Conservation (phyloP, 768 basidiomycete species). For the Amanita thiersii region DNA sequence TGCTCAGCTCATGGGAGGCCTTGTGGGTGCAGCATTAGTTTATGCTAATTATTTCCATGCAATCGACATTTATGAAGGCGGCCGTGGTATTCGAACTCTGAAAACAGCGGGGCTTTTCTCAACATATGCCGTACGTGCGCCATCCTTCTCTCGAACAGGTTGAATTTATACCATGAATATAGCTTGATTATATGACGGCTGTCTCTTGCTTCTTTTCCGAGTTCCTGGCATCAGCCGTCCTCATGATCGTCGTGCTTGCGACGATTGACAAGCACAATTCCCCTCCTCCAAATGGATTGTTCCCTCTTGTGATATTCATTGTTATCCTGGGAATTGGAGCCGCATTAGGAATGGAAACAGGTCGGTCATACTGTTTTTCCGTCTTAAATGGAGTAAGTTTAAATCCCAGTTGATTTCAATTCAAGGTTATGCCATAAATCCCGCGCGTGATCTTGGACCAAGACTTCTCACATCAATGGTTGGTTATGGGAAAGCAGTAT, state of each 20-base stretch:
- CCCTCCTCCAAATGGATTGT: constrained; percentile 40
- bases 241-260: constrained; percentile 47
- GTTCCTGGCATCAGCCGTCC: constrained; percentile 50
- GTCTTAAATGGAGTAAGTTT: background rate
- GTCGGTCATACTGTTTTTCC: constrained; percentile 10
- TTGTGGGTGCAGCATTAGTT: constrained; percentile 49
- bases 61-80: constrained; percentile 57
- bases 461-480: constrained; percentile 64
- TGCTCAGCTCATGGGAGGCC: constrained; percentile 54
- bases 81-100: constrained; percentile 41
- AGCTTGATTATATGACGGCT: constrained; percentile 26
- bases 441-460: constrained; percentile 45
- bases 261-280: constrained; percentile 44
- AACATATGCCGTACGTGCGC: constrained; percentile 47
- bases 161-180: background rate
- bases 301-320: constrained; percentile 49
- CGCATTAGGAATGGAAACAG: constrained; percentile 55
- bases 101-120: constrained; percentile 48
- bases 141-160: background rate
- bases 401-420: background rate
- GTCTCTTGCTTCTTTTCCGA: constrained; percentile 37
- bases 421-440: constrained; percentile 27
- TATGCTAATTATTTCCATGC: constrained; percentile 67
- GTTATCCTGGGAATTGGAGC: constrained; percentile 47
- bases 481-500: constrained; percentile 51